These are phyloP conservation scores for Volutella citrinella DNA, from an alignment of 2,329 filamentous ascomycete genomes.

Conservation along the genomic window DNA sequence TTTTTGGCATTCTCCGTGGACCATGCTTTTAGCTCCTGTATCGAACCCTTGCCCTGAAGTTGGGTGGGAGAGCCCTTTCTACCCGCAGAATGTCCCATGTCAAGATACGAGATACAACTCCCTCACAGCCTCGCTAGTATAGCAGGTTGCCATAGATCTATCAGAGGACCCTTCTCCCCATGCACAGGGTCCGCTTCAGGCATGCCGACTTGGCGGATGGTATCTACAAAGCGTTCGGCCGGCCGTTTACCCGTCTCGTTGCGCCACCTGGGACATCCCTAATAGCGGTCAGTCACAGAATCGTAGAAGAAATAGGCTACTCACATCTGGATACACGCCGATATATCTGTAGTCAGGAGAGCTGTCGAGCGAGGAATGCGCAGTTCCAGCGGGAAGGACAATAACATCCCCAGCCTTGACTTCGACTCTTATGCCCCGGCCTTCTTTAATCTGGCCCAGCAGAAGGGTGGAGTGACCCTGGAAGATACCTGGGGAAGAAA, in stretches of 20 bases:
- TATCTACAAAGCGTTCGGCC: constrained; percentile 6
- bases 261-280: constrained; percentile 16
- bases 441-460: constrained; percentile 16
- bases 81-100: no score
- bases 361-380: constrained; percentile 16
- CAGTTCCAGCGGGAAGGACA: constrained; percentile 18
- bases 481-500: constrained; percentile 14
- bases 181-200: constrained; percentile 15
- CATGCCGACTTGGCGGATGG: constrained; percentile 13
- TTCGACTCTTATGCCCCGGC: constrained; percentile 11
- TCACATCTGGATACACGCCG: constrained; percentile 18
- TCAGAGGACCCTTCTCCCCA: constrained; percentile 12
- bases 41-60: no score
- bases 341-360: constrained; percentile 20
- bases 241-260: constrained; percentile 15
- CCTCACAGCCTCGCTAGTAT: constrained; percentile 12
- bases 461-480: constrained; percentile 18
- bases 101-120: no score
- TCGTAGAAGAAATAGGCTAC: not conserved
- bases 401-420: constrained; percentile 19
- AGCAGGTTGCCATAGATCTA: constrained; percentile 9
- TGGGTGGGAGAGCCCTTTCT: no score
- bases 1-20: no score
- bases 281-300: not conserved
- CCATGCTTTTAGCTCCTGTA: no score